A percentile compares a stretch with the other conserved stretches of the same genome.
These are phyloP conservation scores for Bolboschoenoplectus hybrid DNA, from an alignment of 202 grass and related monocot species.

Conservation along the genomic window DNA sequence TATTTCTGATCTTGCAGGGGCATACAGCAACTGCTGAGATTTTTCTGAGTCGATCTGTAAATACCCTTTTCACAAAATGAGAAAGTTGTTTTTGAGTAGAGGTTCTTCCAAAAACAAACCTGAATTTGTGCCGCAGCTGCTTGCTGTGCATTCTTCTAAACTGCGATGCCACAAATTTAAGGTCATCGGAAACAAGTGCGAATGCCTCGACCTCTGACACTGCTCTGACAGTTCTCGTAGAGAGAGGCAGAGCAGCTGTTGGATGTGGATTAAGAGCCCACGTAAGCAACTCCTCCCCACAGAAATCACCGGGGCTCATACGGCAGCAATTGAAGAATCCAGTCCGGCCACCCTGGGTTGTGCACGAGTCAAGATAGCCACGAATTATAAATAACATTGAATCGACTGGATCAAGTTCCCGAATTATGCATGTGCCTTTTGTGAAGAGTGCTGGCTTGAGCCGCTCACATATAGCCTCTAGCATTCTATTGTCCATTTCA, in stretches of 20 bases:
- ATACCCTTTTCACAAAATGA: background rate
- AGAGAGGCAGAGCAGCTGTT: slow-evolving; percentile 57
- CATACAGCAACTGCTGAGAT: background rate
- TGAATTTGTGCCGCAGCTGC: slow-evolving; percentile 72
- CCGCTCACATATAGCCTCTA: slow-evolving; percentile 95
- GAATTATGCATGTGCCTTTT: slow-evolving; percentile 63
- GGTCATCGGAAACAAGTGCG: slow-evolving; percentile 80
- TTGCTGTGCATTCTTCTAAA: slow-evolving; percentile 86
- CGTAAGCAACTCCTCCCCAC: slow-evolving; percentile 92
- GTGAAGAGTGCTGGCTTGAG: slow-evolving; percentile 88
- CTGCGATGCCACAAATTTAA: slow-evolving; percentile 76
- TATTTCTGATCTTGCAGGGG: background rate
- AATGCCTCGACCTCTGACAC: slow-evolving; percentile 94
- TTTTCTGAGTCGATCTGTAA: background rate
- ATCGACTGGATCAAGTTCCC: slow-evolving; percentile 81
- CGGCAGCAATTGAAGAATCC: slow-evolving; percentile 95
- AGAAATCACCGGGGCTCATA: slow-evolving; percentile 87
- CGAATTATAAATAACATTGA: slow-evolving; percentile 98
- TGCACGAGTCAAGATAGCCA: slow-evolving; percentile 80
- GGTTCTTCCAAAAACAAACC: slow-evolving; percentile 33
- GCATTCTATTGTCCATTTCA: slow-evolving; percentile 94
- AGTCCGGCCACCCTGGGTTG: slow-evolving; percentile 75
- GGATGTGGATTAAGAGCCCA: slow-evolving; percentile 86
- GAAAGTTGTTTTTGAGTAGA: background rate
- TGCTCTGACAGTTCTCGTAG: slow-evolving; percentile 82